These are phyloP conservation scores for Phialemoniopsis sp. DNA, from an alignment of 2,329 filamentous ascomycete species.

Conservation along the genomic window DNA sequence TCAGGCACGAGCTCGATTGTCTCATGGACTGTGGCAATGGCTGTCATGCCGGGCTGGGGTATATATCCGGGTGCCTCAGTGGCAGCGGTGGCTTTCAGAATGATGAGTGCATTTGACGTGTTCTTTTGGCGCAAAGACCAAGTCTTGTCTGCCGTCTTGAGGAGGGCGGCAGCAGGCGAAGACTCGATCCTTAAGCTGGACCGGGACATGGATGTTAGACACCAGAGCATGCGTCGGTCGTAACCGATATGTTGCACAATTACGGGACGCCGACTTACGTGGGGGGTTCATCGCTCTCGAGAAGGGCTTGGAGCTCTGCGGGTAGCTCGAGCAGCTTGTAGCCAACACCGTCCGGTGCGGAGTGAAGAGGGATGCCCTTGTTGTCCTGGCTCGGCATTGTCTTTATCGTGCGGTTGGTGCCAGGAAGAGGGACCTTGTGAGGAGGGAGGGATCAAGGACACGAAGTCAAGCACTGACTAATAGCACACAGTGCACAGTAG, in stretches of 20 bases:
- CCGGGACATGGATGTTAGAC: conserved; percentile 13
- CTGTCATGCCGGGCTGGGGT: conserved; percentile 32
- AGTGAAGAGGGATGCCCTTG: conserved; percentile 44
- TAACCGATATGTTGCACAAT: too few relatives aligned
- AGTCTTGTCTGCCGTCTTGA: conserved; percentile 45
- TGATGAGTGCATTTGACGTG: conserved; percentile 61
- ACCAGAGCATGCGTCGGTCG: too few relatives aligned
- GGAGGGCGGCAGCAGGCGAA: conserved; percentile 46
- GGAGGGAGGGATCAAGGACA: too few relatives aligned
- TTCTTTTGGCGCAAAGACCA: conserved; percentile 63
- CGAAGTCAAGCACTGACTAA: too few relatives aligned
- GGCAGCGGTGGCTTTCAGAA: conserved; percentile 35
- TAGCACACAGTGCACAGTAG: too few relatives aligned
- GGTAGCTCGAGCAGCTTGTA: conserved; percentile 62
- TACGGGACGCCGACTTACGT: conserved; percentile 33
- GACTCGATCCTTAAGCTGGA: conserved; percentile 43
- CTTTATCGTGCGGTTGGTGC: too few relatives aligned
- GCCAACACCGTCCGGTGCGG: conserved; percentile 41
- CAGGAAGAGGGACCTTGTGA: too few relatives aligned
- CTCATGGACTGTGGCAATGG: conserved; percentile 55
- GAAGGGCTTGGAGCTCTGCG: conserved; percentile 49
- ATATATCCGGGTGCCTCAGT: conserved; percentile 10
- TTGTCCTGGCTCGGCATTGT: conserved; percentile 43
- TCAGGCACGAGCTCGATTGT: conserved; percentile 56
- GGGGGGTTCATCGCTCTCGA: conserved; percentile 50